Conservation (phyloP, 2,329 filamentous ascomycete species). For the Nothomitra cinnamomea region DNA sequence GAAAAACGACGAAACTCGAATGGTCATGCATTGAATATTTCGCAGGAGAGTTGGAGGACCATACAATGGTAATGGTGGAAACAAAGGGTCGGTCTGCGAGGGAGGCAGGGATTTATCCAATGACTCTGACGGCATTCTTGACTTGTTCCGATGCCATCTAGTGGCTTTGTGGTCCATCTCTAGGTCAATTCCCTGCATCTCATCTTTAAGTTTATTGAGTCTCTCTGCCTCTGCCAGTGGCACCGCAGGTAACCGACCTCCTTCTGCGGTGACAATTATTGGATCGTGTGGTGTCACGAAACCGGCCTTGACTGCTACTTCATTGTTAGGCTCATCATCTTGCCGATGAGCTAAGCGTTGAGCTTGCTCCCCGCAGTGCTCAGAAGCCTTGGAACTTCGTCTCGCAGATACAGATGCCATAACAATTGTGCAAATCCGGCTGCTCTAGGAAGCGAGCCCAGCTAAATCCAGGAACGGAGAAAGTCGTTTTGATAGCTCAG, state of each 20-base stretch:
- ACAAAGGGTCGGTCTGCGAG: constrained; percentile 60
- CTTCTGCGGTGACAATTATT: constrained; percentile 51
- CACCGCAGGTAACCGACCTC: constrained; percentile 48
- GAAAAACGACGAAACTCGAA: constrained; percentile 52
- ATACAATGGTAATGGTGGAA: constrained; percentile 70
- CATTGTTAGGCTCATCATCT: constrained; percentile 22
- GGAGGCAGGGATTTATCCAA: constrained; percentile 34
- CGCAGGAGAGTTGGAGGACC: constrained; percentile 53
- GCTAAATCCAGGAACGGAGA: neutral
- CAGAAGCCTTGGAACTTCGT: constrained; percentile 22
- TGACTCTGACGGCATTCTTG: constrained; percentile 17
- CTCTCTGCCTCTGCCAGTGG: constrained; percentile 53
- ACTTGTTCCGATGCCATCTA: constrained; percentile 5
- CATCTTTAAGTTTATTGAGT: constrained; percentile 34
- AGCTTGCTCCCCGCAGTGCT: constrained; percentile 44
- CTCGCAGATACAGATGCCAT: constrained; percentile 11
- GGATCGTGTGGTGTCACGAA: constrained; percentile 52
- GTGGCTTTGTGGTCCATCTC: neutral
- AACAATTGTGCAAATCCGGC: neutral
- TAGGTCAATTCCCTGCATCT: constrained; percentile 9
- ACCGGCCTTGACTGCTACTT: constrained; percentile 41
- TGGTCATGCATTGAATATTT: constrained; percentile 45
- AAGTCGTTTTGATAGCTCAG: neutral
- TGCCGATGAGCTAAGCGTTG: constrained; percentile 25
- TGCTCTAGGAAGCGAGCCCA: neutral